A percentile compares a stretch with the other conserved stretches of the same genome.
Evolutionary conservation across 345 rosid species (phyloP).

Genomic region (Moricandia arvensis): DNA sequence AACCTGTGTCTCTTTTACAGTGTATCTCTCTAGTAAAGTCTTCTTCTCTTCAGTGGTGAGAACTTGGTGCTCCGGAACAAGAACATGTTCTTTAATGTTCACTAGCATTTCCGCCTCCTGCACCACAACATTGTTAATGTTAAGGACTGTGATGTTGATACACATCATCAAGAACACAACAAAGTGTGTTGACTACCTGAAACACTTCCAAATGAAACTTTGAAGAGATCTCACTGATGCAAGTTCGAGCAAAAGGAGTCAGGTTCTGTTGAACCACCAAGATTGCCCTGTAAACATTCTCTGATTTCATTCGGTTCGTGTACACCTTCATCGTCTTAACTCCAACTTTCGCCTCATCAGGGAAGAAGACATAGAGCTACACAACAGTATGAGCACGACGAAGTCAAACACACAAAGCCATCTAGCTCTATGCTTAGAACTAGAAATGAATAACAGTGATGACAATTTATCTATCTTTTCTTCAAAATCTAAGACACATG

Average conservation of each 20-base stretch:
- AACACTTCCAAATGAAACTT: constrained; percentile 85
- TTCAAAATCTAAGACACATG: neutral
- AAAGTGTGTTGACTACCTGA: constrained; percentile 56
- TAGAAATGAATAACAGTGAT: neutral
- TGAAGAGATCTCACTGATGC: constrained; percentile 61
- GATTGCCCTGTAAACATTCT: constrained; percentile 77
- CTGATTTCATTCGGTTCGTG: constrained; percentile 76
- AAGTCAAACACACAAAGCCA: too few species aligned
- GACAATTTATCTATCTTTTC: neutral
- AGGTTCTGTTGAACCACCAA: constrained; percentile 80
- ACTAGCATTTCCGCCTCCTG: constrained; percentile 73
- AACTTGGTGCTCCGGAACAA: constrained; percentile 79
- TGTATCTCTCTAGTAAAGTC: constrained; percentile 69
- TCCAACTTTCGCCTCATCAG: constrained; percentile 81
- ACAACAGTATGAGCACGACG: neutral
- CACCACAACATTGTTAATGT: constrained; percentile 24
- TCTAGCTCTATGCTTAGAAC: too few species aligned
- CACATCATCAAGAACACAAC: constrained; percentile 34
- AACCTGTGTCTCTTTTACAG: constrained; percentile 84
- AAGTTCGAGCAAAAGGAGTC: constrained; percentile 84
- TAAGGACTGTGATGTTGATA: neutral
- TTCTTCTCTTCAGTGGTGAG: constrained; percentile 67
- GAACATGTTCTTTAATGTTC: constrained; percentile 73
- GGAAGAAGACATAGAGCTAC: constrained; percentile 83
- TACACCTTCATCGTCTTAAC: constrained; percentile 87